Base-by-base conservation (phyloP, 1,284 basidiomycete genomes). In the Heterobasidion occidentale region DNA sequence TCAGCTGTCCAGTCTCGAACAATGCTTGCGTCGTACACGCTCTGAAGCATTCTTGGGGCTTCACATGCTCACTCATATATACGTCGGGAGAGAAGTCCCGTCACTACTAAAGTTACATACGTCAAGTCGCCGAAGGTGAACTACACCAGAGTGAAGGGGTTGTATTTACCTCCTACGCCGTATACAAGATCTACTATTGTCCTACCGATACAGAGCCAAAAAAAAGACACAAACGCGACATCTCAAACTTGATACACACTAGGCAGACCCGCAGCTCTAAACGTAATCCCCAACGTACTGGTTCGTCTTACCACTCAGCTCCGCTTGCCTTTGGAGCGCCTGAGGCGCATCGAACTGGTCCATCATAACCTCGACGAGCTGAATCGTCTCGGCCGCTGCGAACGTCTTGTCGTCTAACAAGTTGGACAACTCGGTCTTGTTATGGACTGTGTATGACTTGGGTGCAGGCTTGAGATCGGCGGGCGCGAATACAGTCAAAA, bases 281-380 rank as follows among this genome's bases (percentile, higher is more conserved):
- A 27, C 2, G 17, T 47, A 49, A 44, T 59, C 54, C 9, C n/a
- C 53, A 7, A 58, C 65, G 57, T 74, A 73, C 49, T 64, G 62
- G 63, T 82, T 81, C 53, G 75, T 73, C 67, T 79, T 75, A 33
- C 75, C 75, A 57, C 77, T 78, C 52, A 84, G 63, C 68, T 81
- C 74, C 1, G 76, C 74, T 61, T 79, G 75, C 56, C 71, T 69
- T 65, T 78, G 73, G 58, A 93, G 71, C 35, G 83, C 80, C 46
- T 74, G 69, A 2, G 91, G 91, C 0, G 88, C 88, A 69, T 94
- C 92, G 35, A 79, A 73, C 61, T 78, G 77, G 45, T 77, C 77
- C 88, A 94, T 90, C 58, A 86, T 72, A 9, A 94, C 77, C 70
- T 94, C 91, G 8, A 94, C 84, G 36, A 94, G 72, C 68, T 91